These are phyloP conservation scores for Arthroderma uncinatum DNA, from an alignment of 2,329 filamentous ascomycete species.

Conservation along the genomic window DNA sequence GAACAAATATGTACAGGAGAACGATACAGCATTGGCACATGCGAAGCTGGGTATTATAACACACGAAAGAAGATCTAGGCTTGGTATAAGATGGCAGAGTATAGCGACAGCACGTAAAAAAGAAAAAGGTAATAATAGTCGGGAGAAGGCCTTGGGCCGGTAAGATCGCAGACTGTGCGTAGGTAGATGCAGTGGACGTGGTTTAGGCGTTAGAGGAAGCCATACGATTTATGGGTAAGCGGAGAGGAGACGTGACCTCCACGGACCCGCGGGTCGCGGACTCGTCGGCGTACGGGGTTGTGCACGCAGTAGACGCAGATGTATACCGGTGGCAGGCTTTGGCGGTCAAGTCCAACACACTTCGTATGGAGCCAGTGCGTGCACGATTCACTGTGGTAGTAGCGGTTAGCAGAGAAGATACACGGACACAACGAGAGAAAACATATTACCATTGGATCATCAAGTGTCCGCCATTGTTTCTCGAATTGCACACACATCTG, in stretches of 20 bases:
- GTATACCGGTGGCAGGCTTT: conserved; percentile 38
- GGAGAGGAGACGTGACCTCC: conserved; percentile 16
- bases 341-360: conserved; percentile 45
- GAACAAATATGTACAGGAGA: neutral
- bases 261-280: conserved; percentile 16
- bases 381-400: conserved; percentile 43
- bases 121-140: neutral
- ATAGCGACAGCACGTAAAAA: neutral
- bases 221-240: conserved; percentile 20
- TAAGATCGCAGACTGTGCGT: too few species aligned
- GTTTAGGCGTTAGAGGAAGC: conserved; percentile 7
- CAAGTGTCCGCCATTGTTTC: conserved; percentile 42
- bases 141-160: neutral
- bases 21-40: neutral
- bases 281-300: conserved; percentile 21
- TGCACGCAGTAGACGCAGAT: conserved; percentile 42
- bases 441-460: conserved; percentile 47
- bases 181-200: too few species aligned
- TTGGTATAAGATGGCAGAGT: neutral
- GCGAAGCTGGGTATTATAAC: conserved; percentile 1
- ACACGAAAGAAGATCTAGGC: neutral
- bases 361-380: conserved; percentile 51
- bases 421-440: neutral
- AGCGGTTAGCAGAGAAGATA: neutral
- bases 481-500: conserved; percentile 47